Conservation (phyloP, 305 asterid species). For the Euphrasia arctica region DNA sequence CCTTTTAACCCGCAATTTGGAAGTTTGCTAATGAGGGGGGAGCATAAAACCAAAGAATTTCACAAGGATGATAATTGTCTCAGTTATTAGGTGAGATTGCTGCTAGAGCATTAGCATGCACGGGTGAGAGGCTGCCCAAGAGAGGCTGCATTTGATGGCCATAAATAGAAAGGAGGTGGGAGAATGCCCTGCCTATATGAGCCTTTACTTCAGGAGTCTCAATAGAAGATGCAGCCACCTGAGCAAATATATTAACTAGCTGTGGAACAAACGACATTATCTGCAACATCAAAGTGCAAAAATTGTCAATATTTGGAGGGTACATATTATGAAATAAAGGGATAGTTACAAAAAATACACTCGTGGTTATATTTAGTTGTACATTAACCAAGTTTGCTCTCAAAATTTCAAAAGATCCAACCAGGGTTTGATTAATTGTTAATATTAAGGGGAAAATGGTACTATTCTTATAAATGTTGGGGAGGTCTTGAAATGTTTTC, state of each 20-base stretch:
- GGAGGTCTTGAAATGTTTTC: background rate
- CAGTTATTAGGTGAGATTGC: conserved; percentile 76
- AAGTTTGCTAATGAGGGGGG: conserved; percentile 24
- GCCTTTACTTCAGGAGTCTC: conserved; percentile 89
- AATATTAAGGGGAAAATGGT: background rate
- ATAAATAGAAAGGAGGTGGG: conserved; percentile 78
- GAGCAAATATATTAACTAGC: conserved; percentile 86
- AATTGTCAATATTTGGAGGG: conserved; percentile 5
- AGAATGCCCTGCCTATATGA: conserved; percentile 84
- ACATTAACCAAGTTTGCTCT: background rate
- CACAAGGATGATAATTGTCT: conserved; percentile 24
- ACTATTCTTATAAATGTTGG: background rate
- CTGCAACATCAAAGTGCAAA: conserved; percentile 44
- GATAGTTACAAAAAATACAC: background rate
- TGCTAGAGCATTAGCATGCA: conserved; percentile 87
- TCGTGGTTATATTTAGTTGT: background rate
- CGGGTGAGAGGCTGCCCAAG: conserved; percentile 77
- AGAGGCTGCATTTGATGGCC: conserved; percentile 97
- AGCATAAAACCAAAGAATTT: conserved; percentile 20
- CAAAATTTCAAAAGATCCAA: background rate
- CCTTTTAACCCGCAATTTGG: conserved; percentile 26
- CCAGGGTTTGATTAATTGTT: background rate
- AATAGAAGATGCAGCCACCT: conserved; percentile 73
- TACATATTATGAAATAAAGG: background rate
- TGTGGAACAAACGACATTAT: conserved; percentile 72